Conservation (phyloP, 1,284 basidiomycete species). For the Heliocybe sulcata region DNA sequence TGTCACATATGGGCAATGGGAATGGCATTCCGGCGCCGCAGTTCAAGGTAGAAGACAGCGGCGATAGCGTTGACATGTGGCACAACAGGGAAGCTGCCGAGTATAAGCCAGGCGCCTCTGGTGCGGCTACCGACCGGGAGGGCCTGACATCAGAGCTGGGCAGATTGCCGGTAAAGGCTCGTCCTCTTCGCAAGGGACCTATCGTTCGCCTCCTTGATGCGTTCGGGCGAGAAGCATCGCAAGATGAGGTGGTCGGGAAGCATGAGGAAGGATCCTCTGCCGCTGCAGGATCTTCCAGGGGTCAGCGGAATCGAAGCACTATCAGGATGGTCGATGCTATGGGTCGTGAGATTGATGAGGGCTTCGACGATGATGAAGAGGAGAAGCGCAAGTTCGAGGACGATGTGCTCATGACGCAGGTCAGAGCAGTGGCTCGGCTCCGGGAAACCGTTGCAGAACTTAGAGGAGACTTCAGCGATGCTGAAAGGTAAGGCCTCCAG, state of each 20-base stretch:
- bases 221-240: slow-evolving; percentile 36
- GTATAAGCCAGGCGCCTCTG: neutral
- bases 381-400: slow-evolving; percentile 16
- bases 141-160: slow-evolving; percentile 11
- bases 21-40: neutral
- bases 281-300: slow-evolving; percentile 15
- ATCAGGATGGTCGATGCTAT: slow-evolving; percentile 63
- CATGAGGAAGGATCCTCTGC: slow-evolving; percentile 8
- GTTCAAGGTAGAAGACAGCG: neutral
- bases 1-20: neutral
- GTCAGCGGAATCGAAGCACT: slow-evolving; percentile 30
- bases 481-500: slow-evolving; percentile 37
- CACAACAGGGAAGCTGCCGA: neutral
- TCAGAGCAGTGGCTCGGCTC: slow-evolving; percentile 47
- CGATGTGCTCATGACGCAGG: slow-evolving; percentile 30
- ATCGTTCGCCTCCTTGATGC: slow-evolving; percentile 54
- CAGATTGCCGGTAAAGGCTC: slow-evolving; percentile 16
- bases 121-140: neutral
- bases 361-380: slow-evolving; percentile 18
- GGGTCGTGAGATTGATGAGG: slow-evolving; percentile 49
- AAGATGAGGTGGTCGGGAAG: slow-evolving; percentile 10
- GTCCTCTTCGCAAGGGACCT: slow-evolving; percentile 32
- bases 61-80: neutral
- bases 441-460: slow-evolving; percentile 49
- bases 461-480: slow-evolving; percentile 43